Evolutionary conservation across 2,329 filamentous ascomycete species (phyloP).

Genomic region (Purpureocillium takamizusanense): DNA sequence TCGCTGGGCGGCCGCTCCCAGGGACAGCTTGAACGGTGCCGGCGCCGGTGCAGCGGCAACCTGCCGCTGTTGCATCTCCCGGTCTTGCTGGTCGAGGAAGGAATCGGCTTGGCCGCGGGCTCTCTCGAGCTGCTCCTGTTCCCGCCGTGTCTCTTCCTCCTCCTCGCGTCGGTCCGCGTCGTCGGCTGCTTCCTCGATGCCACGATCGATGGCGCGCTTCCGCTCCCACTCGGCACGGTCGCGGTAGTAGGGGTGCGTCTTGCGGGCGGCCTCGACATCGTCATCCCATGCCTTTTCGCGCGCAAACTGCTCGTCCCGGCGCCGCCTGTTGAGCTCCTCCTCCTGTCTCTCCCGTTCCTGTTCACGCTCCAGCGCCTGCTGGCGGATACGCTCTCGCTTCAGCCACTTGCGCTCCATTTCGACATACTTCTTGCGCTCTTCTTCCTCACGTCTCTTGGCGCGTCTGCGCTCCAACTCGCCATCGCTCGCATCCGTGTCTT

Average conservation of each 20-base stretch:
- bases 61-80: conserved; percentile 55
- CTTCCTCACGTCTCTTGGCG: conserved; percentile 60
- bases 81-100: conserved; percentile 77
- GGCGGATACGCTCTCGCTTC: conserved; percentile 76
- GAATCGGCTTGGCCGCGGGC: conserved; percentile 80
- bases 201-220: conserved; percentile 65
- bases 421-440: conserved; percentile 70
- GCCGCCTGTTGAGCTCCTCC: conserved; percentile 52
- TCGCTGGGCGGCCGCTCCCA: conserved; percentile 79
- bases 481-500: conserved; percentile 82
- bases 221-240: conserved; percentile 80
- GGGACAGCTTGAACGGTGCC: conserved; percentile 83
- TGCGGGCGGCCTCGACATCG: conserved; percentile 66
- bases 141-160: conserved; percentile 61
- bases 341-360: conserved; percentile 72
- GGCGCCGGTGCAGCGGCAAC: conserved; percentile 41
- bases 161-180: conserved; percentile 76
- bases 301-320: conserved; percentile 61
- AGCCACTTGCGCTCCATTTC: conserved; percentile 87
- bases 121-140: conserved; percentile 64
- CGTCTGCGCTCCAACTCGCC: conserved; percentile 72
- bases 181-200: conserved; percentile 67
- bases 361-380: conserved; percentile 79
- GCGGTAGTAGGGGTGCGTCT: conserved; percentile 73
- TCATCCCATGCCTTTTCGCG: conserved; percentile 72